Evolutionary conservation across 768 basidiomycete species (phyloP).

Genomic region (Tricholomella constricta): DNA sequence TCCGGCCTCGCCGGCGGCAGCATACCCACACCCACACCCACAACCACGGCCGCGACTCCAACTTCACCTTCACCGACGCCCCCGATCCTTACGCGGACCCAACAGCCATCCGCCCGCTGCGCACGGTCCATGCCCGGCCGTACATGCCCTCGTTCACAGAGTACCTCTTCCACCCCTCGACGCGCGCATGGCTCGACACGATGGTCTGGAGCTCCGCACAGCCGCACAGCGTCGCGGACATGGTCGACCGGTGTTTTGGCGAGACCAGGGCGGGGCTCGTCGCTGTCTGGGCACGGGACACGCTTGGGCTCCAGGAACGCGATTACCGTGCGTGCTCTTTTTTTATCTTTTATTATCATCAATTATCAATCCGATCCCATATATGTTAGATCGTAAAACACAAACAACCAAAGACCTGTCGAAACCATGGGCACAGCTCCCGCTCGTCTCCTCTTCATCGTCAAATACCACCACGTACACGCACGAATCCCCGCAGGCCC

Average conservation of each 20-base stretch:
- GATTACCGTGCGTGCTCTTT: slow-evolving; percentile 62
- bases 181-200: slow-evolving; percentile 71
- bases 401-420: slow-evolving; percentile 75
- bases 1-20: slow-evolving; percentile 9
- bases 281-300: slow-evolving; percentile 81
- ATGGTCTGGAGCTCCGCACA: slow-evolving; percentile 93
- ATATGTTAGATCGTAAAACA: slow-evolving; percentile 47
- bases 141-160: slow-evolving; percentile 62
- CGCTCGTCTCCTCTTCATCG: slow-evolving; percentile 10
- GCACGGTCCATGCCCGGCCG: slow-evolving; percentile 58
- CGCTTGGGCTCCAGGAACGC: slow-evolving; percentile 59
- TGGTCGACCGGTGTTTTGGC: slow-evolving; percentile 68
- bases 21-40: neutral
- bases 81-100: slow-evolving; percentile 27
- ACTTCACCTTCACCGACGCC: neutral
- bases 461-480: neutral
- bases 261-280: slow-evolving; percentile 41
- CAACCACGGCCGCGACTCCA: neutral
- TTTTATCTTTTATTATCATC: neutral
- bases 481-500: slow-evolving; percentile 15
- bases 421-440: slow-evolving; percentile 59
- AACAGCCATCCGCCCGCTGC: slow-evolving; percentile 27
- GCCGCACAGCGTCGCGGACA: slow-evolving; percentile 73
- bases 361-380: neutral
- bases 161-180: slow-evolving; percentile 64